Evolutionary conservation across 345 rosid genomes (phyloP), one percentile per base, ranked within the genome.

Genomic region (Boechera retrofracta): DNA sequence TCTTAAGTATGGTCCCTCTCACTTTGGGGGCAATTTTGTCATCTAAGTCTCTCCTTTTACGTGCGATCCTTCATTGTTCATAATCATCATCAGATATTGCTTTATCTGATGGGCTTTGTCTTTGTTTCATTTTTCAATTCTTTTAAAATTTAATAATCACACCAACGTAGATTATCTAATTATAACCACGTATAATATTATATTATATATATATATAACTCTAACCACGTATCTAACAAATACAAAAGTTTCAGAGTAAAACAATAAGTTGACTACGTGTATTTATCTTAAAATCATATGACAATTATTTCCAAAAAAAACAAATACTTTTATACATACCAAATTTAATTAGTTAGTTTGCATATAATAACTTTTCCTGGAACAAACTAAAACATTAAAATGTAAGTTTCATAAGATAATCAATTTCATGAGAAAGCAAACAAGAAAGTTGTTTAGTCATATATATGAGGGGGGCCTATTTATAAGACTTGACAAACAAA

Each of bases 1-100:
- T 51, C 32, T 38, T 32, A 31, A n/a, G 35, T 18, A 58, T 67
- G 79, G 72, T 69, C 69, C 60, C 55, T 21, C 48, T 52, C 54
- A 51, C 16, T 41, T 33, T 60, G n/a, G 7, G 59, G 60, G 9
- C 1, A 68, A 12, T 60, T 31, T 51, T 41, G 55, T 76, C 55
- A 51, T 58, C 3, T 16, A 0, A 3, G 5, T 33, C 1, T 26
- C n/a, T n/a, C 2, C 12, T 54, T 36, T 12, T 48, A n/a, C 33
- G 44, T 52, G 44, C 12, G 2, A 16, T 63, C n/a, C 67, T 71
- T 35, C 7, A 11, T 24, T 42, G 12, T 48, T 69, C 38, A 35
- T 26, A 54, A 15, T 54, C 31, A 54, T 54, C 35, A 53, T 48
- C 53, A 48, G n/a, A 28, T 18, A 31, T 60, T 36, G n/a, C 9